Evolutionary conservation across 73 alveolate genomes (phyloP), one percentile per base, ranked within the genome.

Genomic region (Paramecium tetraurelia): DNA sequence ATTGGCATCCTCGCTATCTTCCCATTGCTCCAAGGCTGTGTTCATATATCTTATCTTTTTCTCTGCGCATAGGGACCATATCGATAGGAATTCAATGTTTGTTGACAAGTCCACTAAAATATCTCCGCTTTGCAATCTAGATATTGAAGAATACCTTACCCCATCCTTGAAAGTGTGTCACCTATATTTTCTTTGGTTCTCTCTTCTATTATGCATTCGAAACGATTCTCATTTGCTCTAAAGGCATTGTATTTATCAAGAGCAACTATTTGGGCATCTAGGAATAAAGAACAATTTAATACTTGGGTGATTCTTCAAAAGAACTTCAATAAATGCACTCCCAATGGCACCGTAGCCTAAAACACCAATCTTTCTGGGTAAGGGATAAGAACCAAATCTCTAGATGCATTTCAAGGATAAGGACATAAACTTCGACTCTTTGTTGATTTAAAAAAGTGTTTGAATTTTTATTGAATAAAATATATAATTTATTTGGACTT

Each of bases 271-370:
- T 80, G 6, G n/a, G 75, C 90, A 0, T 48, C 84, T 63, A 63
- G 14, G 41, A 63, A 63, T 63, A 63, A 31, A 53, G 69, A 53
- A 53, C 31, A 53, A 16, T 53, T 53, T 31, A 1, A 1, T 63
- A 63, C 84, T 44, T 72, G 86, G 86, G 44, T 80, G 72, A 31
- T 80, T 41, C 46, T 80, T 44, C 48, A 80, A 63, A 7, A 80
- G 76, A 22, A 80, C 57, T 48, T 80, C 90, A 24, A 48, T 27
- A 48, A 80, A 80, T 18, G 90, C 70, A 20, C 57, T 80, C 16
- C 90, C 90, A 46, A 80, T 80, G 29, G 90, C 90, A 21, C 90
- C 90, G 27, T 80, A 80, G 20, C 90, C 90, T 41, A 80, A 35
- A 22, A 80, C 29, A 14, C 90, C 90, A 24, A 80, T 46, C 29